Percentiles rank a stretch among this genome's conserved stretches.
phyloP scores from a whole-genome alignment of 495 filamentous ascomycete genomes.

The Aspergillus sparsus region DNA sequence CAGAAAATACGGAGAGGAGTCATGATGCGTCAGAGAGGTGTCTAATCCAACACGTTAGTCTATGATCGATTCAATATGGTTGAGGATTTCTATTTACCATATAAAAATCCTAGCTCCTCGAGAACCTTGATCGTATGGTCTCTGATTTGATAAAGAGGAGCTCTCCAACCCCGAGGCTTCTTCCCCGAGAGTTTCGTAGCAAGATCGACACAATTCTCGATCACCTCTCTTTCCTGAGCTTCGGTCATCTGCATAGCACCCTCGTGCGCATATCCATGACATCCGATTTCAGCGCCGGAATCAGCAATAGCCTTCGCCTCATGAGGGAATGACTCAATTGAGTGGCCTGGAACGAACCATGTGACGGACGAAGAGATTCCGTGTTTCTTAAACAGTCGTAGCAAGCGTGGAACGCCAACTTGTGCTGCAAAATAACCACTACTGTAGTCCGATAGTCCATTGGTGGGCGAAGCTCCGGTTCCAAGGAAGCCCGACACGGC shows the following conservation, averaged over 20 bases:
- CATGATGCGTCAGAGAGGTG: constrained; percentile 34
- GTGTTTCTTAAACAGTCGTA: constrained; percentile 58
- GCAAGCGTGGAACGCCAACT: constrained; percentile 60
- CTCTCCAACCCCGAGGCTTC: constrained; percentile 57
- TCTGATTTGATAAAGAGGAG: constrained; percentile 59
- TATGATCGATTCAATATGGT: no score
- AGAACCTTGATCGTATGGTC: constrained; percentile 56
- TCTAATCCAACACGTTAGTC: not conserved
- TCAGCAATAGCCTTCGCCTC: constrained; percentile 55
- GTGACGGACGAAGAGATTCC: constrained; percentile 54
- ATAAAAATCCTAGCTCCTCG: constrained; percentile 57
- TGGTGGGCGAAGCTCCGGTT: constrained; percentile 49
- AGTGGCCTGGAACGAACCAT: constrained; percentile 67
- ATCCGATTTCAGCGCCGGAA: constrained; percentile 58
- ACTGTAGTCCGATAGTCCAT: constrained; percentile 59
- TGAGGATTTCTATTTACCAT: constrained; percentile 33
- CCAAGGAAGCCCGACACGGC: constrained; percentile 62
- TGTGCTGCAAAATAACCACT: constrained; percentile 59
- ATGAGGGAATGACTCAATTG: constrained; percentile 59
- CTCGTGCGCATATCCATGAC: constrained; percentile 59
- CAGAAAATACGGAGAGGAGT: constrained; percentile 47
- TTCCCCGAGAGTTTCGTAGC: constrained; percentile 51
- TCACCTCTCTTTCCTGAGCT: constrained; percentile 58
- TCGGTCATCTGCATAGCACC: constrained; percentile 56
- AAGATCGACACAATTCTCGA: constrained; percentile 54